Evolutionary conservation across 2,329 filamentous ascomycete species (phyloP), one percentile per base, ranked within the genome.

Genomic region (Paraphaeosphaeria minitans): DNA sequence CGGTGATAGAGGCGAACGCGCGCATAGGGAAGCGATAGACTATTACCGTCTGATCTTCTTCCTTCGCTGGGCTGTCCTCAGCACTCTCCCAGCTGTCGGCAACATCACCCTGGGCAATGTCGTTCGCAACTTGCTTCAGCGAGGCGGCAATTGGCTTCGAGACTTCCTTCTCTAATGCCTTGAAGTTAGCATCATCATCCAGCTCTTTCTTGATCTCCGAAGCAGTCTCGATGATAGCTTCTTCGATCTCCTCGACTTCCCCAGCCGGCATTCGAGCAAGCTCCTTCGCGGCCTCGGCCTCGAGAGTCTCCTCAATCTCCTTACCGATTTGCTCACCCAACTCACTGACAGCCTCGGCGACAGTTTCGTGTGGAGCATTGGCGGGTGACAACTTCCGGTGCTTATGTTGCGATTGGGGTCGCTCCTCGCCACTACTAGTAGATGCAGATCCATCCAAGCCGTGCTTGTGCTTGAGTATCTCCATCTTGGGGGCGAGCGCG

Each of bases 1-100:
- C 85, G 13, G 86, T 88, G 72, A 99, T 95, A 21, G 93, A 90
- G 65, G 96, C 93, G 84, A 96, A 99, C 4, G 95, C 95, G 77
- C 90, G 92, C 89, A 99, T 92, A 16, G 95, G 95, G 76, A 99
- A 97, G 77, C 96, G 96, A 81, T 91, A 95, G 48, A 98, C 93
- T 73, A 86, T 89, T 65, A 97, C 87, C 27, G 87, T 83, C 47
- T 85, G 78, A 53, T 87, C 84, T 58, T 88, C 87, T 66, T 89
- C 87, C 75, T 92, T 90, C 35, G 86, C 84, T 48, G 72, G 86
- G 83, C 71, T 87, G 59, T 90, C 89, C 62, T 89, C 87, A 56
- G 86, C 91, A 64, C 89, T 96, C 81, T 97, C 93, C 93, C 93
- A 96, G 78, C 89, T 93, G 64, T 96, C 93, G n/a, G 87, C 90